These are phyloP conservation scores for Linum lewisii DNA, from an alignment of 345 rosid species.

Conservation along the genomic window DNA sequence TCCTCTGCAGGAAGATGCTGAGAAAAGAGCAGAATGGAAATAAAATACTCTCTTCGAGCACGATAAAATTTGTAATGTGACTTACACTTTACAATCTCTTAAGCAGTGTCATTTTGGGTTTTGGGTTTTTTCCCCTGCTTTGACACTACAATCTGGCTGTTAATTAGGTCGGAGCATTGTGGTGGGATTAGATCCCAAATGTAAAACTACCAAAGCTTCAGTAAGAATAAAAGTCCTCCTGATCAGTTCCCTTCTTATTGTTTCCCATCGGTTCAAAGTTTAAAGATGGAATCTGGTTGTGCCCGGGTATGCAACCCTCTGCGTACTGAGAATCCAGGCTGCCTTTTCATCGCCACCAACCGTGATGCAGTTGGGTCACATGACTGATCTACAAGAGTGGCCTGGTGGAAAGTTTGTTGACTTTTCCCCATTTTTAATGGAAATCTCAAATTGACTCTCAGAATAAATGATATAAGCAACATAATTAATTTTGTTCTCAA, in stretches of 20 bases:
- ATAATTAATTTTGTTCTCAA: constrained; percentile 15
- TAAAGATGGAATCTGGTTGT: background rate
- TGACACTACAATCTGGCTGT: constrained; percentile 12
- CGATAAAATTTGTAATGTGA: constrained; percentile 58
- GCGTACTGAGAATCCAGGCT: constrained; percentile 87
- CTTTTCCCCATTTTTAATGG: background rate
- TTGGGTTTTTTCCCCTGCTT: background rate
- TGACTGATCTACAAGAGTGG: constrained; percentile 89
- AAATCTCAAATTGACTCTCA: background rate
- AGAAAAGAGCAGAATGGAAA: constrained; percentile 57
- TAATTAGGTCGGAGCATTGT: constrained; percentile 86
- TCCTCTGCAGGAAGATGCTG: constrained; percentile 64
- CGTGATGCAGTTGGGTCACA: constrained; percentile 85
- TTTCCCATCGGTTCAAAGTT: background rate
- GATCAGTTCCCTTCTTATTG: background rate
- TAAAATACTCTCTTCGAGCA: constrained; percentile 51
- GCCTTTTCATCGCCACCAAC: constrained; percentile 85
- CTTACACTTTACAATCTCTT: constrained; percentile 16
- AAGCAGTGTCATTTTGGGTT: background rate
- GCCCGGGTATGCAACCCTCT: constrained; percentile 78
- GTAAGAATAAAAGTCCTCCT: constrained; percentile 40
- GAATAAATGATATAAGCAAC: background rate
- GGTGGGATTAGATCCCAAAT: constrained; percentile 69
- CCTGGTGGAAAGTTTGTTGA: constrained; percentile 40
- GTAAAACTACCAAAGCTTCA: constrained; percentile 95